Evolutionary conservation across 2,329 filamentous ascomycete species (phyloP).

Genomic region (Teratosphaeria viscida): DNA sequence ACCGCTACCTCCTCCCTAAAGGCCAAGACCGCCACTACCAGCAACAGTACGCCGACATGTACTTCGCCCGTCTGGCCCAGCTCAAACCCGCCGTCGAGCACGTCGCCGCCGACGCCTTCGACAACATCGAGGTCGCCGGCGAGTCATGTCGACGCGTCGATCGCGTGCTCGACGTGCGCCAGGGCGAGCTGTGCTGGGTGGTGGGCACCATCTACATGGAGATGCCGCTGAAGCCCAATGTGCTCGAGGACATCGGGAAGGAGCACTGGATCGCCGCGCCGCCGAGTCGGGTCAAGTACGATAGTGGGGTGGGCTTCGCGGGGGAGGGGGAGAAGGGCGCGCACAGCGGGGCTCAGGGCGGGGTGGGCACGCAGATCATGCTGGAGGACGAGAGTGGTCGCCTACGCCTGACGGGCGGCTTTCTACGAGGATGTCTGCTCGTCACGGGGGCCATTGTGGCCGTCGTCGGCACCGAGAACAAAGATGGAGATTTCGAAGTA

Average conservation of each 20-base stretch:
- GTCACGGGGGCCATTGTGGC: slow-evolving; percentile 91
- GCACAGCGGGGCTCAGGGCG: slow-evolving; percentile 3
- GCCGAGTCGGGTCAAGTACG: slow-evolving; percentile 55
- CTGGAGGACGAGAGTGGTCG: slow-evolving; percentile 93
- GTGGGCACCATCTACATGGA: slow-evolving; percentile 94
- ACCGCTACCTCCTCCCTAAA: slow-evolving; percentile 62
- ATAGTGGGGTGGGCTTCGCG: not conserved
- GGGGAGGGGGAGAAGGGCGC: slow-evolving; percentile 5
- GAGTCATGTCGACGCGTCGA: slow-evolving; percentile 69
- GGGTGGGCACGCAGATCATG: slow-evolving; percentile 50
- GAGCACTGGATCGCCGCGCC: slow-evolving; percentile 90
- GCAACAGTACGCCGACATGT: slow-evolving; percentile 96
- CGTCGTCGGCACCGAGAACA: slow-evolving; percentile 89
- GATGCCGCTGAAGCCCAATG: slow-evolving; percentile 90
- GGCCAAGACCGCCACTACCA: slow-evolving; percentile 60
- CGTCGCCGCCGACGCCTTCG: slow-evolving; percentile 66
- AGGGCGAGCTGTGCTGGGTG: slow-evolving; percentile 93
- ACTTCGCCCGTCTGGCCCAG: slow-evolving; percentile 80
- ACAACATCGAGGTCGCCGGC: slow-evolving; percentile 62
- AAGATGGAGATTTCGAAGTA: slow-evolving; percentile 83
- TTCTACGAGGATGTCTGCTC: slow-evolving; percentile 57
- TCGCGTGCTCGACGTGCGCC: slow-evolving; percentile 85
- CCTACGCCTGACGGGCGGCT: slow-evolving; percentile 62
- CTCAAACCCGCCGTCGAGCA: slow-evolving; percentile 75
- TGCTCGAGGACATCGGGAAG: slow-evolving; percentile 87